Evolutionary conservation across 306 rosid species (phyloP), one percentile per base, ranked within the genome.

Genomic region (Hylodesmum podocarpum): DNA sequence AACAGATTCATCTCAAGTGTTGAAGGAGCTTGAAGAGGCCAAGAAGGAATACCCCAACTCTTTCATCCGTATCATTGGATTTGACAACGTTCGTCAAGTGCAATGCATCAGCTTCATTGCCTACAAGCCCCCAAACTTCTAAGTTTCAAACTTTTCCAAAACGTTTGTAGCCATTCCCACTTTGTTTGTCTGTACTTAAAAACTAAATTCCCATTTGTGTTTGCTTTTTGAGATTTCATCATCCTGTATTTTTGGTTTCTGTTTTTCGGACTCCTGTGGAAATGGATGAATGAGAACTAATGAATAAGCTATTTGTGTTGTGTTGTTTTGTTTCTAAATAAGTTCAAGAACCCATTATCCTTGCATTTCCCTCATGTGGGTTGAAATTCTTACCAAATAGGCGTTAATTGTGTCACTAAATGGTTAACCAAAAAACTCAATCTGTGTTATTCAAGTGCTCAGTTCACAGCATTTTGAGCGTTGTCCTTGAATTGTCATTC

Each of bases 91-190:
- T 11, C 92, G 97, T 13, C 98, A 95, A 85, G 88, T 84, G 18
- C 96, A 96, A 76, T 89, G 96, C 88, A 81, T 89, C 81, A 91
- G 96, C 81, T 90, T 92, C 97, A 90, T 95, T 31, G 97, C 89
- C 71, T 70, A 66, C 97, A 89, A 71, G 89, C 96, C 98, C 0
- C 3, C 62, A 0, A 0, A 31, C 76, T 31, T 0, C 70, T 44
- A 85, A 70, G 14, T 66, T 8, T 70, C 0, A 11, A 15, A 46
- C 9, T 24, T 31, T 51, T 53, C 39, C 69, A 11, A 47, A 28
- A 2, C 66, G 21, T 46, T 44, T 59, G 58, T 70, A 15, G 34
- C 63, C 63, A 5, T 13, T 13, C 8, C 44, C 55, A 47, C 43
- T 78, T 78, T 74, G 57, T 33, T 58, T 29, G 13, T 15, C 77